Evolutionary conservation across 768 basidiomycete species (phyloP).

Genomic region (Pholiota microspora): DNA sequence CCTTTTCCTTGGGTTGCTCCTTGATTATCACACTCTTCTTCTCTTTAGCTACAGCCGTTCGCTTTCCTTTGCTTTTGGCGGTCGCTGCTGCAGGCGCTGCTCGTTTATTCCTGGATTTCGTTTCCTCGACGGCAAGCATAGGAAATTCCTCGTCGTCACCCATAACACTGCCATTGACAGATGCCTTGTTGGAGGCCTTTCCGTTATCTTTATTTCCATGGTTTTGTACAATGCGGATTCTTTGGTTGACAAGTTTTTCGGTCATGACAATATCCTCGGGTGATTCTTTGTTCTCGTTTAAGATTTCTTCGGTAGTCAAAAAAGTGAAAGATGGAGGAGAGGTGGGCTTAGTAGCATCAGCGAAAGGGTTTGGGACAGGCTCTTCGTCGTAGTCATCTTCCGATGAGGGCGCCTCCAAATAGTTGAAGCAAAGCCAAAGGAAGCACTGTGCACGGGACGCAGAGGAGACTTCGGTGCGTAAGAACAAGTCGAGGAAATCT

Average conservation of each 20-base stretch:
- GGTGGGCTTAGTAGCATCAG: constrained; percentile 40
- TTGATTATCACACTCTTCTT: constrained; percentile 16
- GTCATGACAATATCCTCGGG: constrained; percentile 38
- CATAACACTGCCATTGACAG: constrained; percentile 18
- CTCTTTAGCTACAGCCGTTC: constrained; percentile 15
- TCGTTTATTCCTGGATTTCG: constrained; percentile 23
- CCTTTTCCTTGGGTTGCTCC: constrained; percentile 15
- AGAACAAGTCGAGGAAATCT: constrained; percentile 81
- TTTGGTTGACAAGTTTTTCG: constrained; percentile 37
- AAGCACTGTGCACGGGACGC: constrained; percentile 74
- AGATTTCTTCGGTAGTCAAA: constrained; percentile 37
- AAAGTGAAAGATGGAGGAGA: constrained; percentile 33
- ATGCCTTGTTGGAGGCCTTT: constrained; percentile 15
- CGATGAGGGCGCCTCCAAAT: constrained; percentile 51
- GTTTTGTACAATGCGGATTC: constrained; percentile 33
- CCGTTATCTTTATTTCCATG: constrained; percentile 22
- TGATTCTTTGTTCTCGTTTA: constrained; percentile 45
- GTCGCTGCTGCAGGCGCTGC: constrained; percentile 5
- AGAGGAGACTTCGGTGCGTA: constrained; percentile 71
- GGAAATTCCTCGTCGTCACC: constrained; percentile 22
- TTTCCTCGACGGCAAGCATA: constrained; percentile 12
- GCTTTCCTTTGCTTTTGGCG: constrained; percentile 27
- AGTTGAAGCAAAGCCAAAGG: constrained; percentile 83
- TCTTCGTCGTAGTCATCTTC: constrained; percentile 41
- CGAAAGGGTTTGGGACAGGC: constrained; percentile 54